Evolutionary conservation across 768 basidiomycete species (phyloP), one percentile per base, ranked within the genome.

Genomic region (Amanita thiersii): DNA sequence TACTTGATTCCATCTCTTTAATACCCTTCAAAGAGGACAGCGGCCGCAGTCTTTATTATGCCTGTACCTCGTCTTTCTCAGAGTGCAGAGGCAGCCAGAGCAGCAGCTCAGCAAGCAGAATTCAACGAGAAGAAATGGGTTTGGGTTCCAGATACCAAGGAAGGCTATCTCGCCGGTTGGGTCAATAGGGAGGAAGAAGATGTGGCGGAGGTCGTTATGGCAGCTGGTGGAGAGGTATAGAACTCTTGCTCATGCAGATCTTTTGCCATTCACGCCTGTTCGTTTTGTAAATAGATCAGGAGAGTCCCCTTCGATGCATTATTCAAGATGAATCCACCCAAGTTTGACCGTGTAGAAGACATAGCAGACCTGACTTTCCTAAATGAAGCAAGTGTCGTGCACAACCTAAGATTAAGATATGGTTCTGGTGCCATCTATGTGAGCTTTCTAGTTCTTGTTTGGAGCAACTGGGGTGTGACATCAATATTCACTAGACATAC

Each of bases 81-180:
- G 45, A 72, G 65, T 47, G 71, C 69, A 34, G 90, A 91, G 59
- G 83, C 82, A 29, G 86, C 90, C 5, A 70, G 82, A 40, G 82
- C 80, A 12, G 89, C 90, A 15, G 91, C 89, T 14, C 76, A 83
- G n/a, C 88, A 92, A 57, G 89, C 90, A 7, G 90, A 93, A 61
- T 94, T 92, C 63, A 93, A 91, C 58, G 90, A 91, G 72, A 96
- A 93, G 82, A 88, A 83, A 68, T 94, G 93, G 87, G 91, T 97
- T 4, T 98, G 94, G 94, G 85, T 93, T 18, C 90, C 91, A 2
- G 93, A 98, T 60, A 77, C 83, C 45, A 79, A 75, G 57, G 86
- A 92, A 50, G 94, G 94, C 0, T 98, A 97, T 61, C 76, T 94
- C 36, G 85, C 91, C 33, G 93, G 91, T 43, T 94, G 89, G 89